phyloP scores from a whole-genome alignment of 2,329 filamentous ascomycete genomes.

The Ophiostoma ulmi region DNA sequence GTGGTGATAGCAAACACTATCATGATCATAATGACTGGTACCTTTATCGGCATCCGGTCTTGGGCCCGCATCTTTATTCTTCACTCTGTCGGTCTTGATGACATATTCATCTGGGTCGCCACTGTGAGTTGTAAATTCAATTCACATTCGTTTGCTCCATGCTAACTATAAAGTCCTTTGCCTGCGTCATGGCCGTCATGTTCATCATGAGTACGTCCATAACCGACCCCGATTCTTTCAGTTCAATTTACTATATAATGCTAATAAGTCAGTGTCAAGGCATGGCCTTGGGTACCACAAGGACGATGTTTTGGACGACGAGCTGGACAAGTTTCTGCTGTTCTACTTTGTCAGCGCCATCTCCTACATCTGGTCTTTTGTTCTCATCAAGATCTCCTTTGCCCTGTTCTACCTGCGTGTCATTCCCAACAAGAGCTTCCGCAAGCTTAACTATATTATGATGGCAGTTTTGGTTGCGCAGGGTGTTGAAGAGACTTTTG shows the following conservation, averaged over 20 bases:
- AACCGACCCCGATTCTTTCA: background rate
- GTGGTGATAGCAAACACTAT: slow-evolving; percentile 3
- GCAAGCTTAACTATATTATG: slow-evolving; percentile 18
- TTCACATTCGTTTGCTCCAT: background rate
- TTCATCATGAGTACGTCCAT: background rate
- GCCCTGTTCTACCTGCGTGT: slow-evolving; percentile 19
- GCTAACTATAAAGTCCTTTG: background rate
- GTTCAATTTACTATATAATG: too few relatives aligned
- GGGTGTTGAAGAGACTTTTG: slow-evolving; percentile 22
- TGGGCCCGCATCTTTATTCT: slow-evolving; percentile 14
- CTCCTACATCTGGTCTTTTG: slow-evolving; percentile 19
- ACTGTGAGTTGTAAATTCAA: background rate
- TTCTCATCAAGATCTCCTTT: slow-evolving; percentile 21
- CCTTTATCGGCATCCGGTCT: slow-evolving; percentile 15
- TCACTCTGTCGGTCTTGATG: slow-evolving; percentile 11
- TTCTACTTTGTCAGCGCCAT: slow-evolving; percentile 17
- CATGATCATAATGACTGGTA: slow-evolving; percentile 4
- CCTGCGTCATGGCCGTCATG: background rate
- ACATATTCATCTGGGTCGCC: slow-evolving; percentile 13
- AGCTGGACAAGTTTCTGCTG: background rate
- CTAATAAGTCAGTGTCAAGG: background rate
- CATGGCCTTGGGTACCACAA: background rate
- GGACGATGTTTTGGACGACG: background rate
- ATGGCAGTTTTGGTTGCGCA: slow-evolving; percentile 17
- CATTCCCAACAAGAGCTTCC: slow-evolving; percentile 16